Conservation (phyloP, 1,284 basidiomycete species). For the Binderoboletus segoi region DNA sequence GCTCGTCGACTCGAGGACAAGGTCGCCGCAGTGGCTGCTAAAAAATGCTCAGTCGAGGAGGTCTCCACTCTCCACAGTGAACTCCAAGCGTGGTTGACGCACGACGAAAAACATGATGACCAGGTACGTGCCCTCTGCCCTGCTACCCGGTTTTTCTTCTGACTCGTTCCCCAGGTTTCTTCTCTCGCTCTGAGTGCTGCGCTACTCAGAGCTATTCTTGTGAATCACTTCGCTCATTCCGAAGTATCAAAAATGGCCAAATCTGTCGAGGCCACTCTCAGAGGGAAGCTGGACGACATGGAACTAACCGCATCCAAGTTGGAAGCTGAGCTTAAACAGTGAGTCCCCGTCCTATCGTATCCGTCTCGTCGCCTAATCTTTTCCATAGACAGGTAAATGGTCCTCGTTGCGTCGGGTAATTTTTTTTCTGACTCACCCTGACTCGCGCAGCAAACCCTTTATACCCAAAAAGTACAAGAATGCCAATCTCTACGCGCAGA, state of each 20-base stretch:
- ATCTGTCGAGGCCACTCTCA: conserved; percentile 58
- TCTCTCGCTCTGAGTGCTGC: conserved; percentile 68
- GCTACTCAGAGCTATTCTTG: conserved; percentile 74
- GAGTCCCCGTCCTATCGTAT: conserved; percentile 37
- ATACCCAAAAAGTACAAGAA: conserved; percentile 70
- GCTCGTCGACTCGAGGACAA: conserved; percentile 71
- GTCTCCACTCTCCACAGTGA: conserved; percentile 72
- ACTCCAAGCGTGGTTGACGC: conserved; percentile 68
- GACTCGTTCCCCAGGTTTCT: conserved; percentile 45
- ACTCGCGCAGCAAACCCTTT: conserved; percentile 53
- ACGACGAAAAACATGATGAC: conserved; percentile 57
- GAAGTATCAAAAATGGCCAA: conserved; percentile 70
- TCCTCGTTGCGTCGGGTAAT: not conserved
- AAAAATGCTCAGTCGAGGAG: conserved; percentile 84
- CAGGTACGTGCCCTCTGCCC: conserved; percentile 48
- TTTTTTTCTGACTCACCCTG: conserved; percentile 15
- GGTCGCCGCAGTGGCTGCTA: conserved; percentile 75
- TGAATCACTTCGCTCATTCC: conserved; percentile 76
- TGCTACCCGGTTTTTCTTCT: conserved; percentile 37
- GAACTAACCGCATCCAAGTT: conserved; percentile 59
- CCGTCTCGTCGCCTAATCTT: conserved; percentile 24
- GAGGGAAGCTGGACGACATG: conserved; percentile 63
- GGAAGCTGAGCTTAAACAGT: conserved; percentile 72
- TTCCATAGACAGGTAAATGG: conserved; percentile 35
- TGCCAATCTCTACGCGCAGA: conserved; percentile 66